Evolutionary conservation across 2,329 filamentous ascomycete species (phyloP).

Genomic region (Fusarium zealandicum): DNA sequence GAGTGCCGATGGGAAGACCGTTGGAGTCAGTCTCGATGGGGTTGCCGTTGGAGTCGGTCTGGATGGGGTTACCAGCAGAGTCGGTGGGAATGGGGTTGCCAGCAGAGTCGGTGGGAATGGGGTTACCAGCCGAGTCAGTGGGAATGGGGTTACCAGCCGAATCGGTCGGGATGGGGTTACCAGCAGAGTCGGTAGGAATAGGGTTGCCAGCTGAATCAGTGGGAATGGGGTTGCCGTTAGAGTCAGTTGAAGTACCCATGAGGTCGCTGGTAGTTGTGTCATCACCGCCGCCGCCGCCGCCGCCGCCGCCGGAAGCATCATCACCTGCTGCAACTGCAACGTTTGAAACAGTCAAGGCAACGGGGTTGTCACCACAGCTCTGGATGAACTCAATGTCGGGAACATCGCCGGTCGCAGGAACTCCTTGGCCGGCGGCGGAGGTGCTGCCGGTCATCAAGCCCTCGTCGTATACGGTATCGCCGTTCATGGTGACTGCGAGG

Average conservation of each 20-base stretch:
- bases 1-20: slow-evolving; percentile 1
- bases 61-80: background rate
- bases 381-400: slow-evolving; percentile 11
- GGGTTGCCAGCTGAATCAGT: background rate
- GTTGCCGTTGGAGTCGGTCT: too few relatives aligned
- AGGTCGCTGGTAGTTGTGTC: background rate
- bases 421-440: too few relatives aligned
- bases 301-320: slow-evolving; percentile 38
- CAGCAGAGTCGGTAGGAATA: background rate
- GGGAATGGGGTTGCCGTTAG: background rate
- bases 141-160: background rate
- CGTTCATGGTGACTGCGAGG: slow-evolving; percentile 1
- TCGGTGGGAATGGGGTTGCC: background rate
- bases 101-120: background rate
- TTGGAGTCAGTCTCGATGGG: background rate
- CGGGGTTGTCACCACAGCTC: slow-evolving; percentile 7
- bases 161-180: background rate
- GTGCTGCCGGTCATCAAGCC: background rate
- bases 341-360: background rate
- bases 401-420: fast-evolving
- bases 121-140: background rate
- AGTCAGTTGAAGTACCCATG: background rate
- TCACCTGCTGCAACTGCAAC: slow-evolving; percentile 24
- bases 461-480: background rate
- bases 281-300: background rate